These are phyloP conservation scores for Cladosporium halotolerans DNA, from an alignment of 2,329 filamentous ascomycete genomes.

Conservation along the genomic window DNA sequence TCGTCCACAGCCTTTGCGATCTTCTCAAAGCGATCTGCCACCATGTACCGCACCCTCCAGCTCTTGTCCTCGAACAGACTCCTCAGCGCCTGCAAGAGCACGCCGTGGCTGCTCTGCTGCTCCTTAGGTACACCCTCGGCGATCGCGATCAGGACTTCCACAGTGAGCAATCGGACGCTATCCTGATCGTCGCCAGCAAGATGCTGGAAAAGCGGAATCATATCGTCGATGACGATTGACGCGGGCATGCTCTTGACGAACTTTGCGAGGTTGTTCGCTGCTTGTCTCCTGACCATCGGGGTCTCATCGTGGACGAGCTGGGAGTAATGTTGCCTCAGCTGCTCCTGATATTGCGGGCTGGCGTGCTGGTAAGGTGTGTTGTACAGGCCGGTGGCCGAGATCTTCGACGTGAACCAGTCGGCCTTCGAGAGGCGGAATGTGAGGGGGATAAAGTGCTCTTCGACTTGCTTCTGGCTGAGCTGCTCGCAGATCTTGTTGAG, in stretches of 20 bases:
- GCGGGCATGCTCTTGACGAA: slow-evolving; percentile 97
- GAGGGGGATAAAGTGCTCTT: slow-evolving; percentile 95
- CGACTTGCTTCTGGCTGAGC: slow-evolving; percentile 84
- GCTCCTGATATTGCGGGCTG: slow-evolving; percentile 78
- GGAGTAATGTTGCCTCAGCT: slow-evolving; percentile 84
- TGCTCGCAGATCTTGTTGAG: slow-evolving; percentile 98
- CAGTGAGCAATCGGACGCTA: slow-evolving; percentile 89
- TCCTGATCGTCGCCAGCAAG: slow-evolving; percentile 95
- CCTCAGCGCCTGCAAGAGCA: slow-evolving; percentile 81
- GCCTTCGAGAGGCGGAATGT: slow-evolving; percentile 94
- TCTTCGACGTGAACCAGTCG: slow-evolving; percentile 99
- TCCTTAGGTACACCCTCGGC: slow-evolving; percentile 97
- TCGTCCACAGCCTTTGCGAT: slow-evolving; percentile 98
- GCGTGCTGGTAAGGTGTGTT: slow-evolving; percentile 90
- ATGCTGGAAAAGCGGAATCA: slow-evolving; percentile 98
- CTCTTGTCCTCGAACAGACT: slow-evolving; percentile 98
- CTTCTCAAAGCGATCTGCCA: slow-evolving; percentile 98
- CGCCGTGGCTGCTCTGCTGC: slow-evolving; percentile 92
- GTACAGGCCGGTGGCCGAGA: slow-evolving; percentile 94
- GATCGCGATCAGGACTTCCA: slow-evolving; percentile 92
- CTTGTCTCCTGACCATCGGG: slow-evolving; percentile 95
- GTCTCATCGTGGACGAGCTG: slow-evolving; percentile 96
- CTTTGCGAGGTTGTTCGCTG: slow-evolving; percentile 91
- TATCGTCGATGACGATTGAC: slow-evolving; percentile 88
- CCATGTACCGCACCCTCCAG: slow-evolving; percentile 99